A percentile compares a stretch with the other conserved stretches of the same genome.
Conservation (phyloP, 169 alveolate genomes). For the Ichthyophthirius multifiliis region DNA sequence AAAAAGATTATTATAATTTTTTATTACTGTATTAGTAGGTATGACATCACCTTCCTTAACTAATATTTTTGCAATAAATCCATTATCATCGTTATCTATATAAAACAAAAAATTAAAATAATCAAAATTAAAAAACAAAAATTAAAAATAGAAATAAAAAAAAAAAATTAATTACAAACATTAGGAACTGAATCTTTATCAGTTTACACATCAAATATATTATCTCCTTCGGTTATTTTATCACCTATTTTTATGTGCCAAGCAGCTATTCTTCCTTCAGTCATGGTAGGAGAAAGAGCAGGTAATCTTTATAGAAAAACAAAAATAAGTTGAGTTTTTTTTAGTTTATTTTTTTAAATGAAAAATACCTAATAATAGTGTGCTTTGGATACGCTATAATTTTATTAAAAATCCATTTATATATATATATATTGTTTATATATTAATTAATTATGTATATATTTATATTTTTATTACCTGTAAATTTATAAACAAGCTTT, state of each 20-base stretch:
- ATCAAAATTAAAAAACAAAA: not conserved
- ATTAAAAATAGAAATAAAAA: constrained; percentile 25
- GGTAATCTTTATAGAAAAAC: constrained; percentile 42
- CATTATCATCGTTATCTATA: not conserved
- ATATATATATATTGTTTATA: too few relatives aligned
- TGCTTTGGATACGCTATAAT: too few relatives aligned
- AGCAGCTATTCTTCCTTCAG: constrained; percentile 65
- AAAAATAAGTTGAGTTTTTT: too few relatives aligned
- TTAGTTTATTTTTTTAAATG: too few relatives aligned
- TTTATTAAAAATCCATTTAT: too few relatives aligned
- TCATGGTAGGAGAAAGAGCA: constrained; percentile 81
- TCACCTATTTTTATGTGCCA: constrained; percentile 71
- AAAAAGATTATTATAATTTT: not conserved
- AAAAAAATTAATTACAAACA: constrained; percentile 12
- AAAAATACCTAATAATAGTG: too few relatives aligned
- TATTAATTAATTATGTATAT: too few relatives aligned
- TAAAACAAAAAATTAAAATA: not conserved
- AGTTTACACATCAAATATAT: constrained; percentile 71
- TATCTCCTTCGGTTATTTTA: constrained; percentile 58
- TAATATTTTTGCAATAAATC: constrained; percentile 34
- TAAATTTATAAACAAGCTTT: too few relatives aligned
- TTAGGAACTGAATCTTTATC: constrained; percentile 76
- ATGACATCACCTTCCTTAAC: constrained; percentile 60
- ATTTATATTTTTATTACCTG: too few relatives aligned
- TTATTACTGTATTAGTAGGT: constrained; percentile 48